A percentile compares a stretch with the other conserved stretches of the same genome.
Conservation (phyloP, 805 yeast species). For the Myxozyma neglecta region DNA sequence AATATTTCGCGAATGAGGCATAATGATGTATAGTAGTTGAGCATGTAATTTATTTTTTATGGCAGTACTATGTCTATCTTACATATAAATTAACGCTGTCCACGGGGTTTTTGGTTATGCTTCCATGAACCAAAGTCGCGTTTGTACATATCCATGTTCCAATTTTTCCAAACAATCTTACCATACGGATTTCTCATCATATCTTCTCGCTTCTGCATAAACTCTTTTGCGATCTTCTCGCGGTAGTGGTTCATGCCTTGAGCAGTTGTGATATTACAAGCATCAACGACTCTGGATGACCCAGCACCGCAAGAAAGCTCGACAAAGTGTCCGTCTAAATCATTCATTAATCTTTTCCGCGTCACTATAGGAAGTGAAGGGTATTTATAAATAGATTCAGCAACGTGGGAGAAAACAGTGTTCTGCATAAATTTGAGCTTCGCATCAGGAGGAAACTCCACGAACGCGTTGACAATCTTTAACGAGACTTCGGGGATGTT, state of each 20-base stretch:
- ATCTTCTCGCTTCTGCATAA: conserved; percentile 54
- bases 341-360: conserved; percentile 63
- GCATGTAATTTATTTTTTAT: neutral
- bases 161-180: conserved; percentile 89
- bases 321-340: conserved; percentile 52
- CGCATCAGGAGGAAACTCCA: conserved; percentile 60
- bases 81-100: neutral
- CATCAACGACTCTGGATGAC: conserved; percentile 89
- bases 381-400: conserved; percentile 46
- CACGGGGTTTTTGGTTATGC: neutral
- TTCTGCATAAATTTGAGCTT: conserved; percentile 76
- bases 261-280: conserved; percentile 70
- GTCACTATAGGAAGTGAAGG: conserved; percentile 14
- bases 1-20: neutral
- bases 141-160: conserved; percentile 78
- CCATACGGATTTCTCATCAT: conserved; percentile 89
- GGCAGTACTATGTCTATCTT: neutral
- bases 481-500: conserved; percentile 5
- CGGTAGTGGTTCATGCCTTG: conserved; percentile 76
- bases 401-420: conserved; percentile 87
- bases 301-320: conserved; percentile 77
- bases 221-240: conserved; percentile 75
- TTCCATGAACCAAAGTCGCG: conserved; percentile 19
- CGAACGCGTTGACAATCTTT: conserved; percentile 55
- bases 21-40: no score